Base-by-base conservation (phyloP, 2,329 filamentous ascomycete species). In the Aspergillus tanneri region DNA sequence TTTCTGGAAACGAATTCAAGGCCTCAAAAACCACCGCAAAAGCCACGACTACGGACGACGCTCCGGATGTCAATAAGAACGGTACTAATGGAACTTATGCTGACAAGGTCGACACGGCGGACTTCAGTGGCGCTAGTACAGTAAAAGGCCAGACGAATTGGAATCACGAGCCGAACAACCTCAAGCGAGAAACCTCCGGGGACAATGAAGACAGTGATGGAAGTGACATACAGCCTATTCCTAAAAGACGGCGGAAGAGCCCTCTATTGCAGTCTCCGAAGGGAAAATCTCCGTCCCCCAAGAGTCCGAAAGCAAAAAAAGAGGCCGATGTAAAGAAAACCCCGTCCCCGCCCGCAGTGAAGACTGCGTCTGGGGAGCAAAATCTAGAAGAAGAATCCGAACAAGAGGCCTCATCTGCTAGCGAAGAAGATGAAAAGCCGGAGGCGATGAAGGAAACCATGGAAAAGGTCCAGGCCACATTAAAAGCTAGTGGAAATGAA, bases 401-500 rank as follows among this genome's bases (percentile, higher is more conserved):
- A 14, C 71, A 73, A 11, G 69, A 70, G 34, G 58, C 56, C 1
- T 47, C 57, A 9, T 72, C 70, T 11, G 77, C 78, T 2, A 75
- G 75, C n/a, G 75, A 79, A 18, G 78, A 79, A 39, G 77, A 81
- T 11, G 78, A 87, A 60, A 88, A 88, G 63, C 84, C 89, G 2
- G 83, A 86, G 56, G 70, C 84, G 38, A 83, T 83, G 41, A 85
- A 83, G 34, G 91, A 95, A 69, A 85, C 84, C 38, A 84, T 88
- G 36, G 82, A 92, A 68, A 88, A 89, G 67, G 81, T 92, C 9
- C 90, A 96, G 66, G 83, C 83, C 7, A 87, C 85, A 39, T 73
- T 96, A 49, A 84, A 84, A 63, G 75, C 81, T 14, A 82, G 79
- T 43, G 76, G 72, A 30, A 87, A 90, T 56, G 87, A 95, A 61